Evolutionary conservation across 352 stramenopile genomes (phyloP), one percentile per base, ranked within the genome.

Genomic region (Pythium utonaiense): DNA sequence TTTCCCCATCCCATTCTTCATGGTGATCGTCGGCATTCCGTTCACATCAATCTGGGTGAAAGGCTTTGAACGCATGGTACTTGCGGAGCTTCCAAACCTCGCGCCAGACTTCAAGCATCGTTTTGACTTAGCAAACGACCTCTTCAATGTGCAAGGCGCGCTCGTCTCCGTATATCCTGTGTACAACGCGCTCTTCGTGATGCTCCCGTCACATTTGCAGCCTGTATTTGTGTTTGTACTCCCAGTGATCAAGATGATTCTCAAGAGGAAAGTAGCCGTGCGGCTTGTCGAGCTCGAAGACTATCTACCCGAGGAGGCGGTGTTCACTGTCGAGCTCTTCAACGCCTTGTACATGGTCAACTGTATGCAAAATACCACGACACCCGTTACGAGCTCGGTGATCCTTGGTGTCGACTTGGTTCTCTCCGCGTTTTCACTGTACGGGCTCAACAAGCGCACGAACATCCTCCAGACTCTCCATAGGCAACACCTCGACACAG

Each of bases 111-210:
- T 53, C 27, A 36, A 36, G 24, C 14, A 36, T 14, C 47, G 47
- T 6, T 53, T 40, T 25, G 28, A 53, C 25, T 27, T 8, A 25
- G 47, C 47, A 5, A 53, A 40, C 17, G 47, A 53, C 14, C 25
- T 53, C 25, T 53, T 64, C 19, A 60, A 48, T 33, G 24, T 67
- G 2, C 66, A 80, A 8, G 62, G 38, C 1, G 63, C 62, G 0
- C 45, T 83, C 1, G 24, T 83, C 30, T 30, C 62, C 10, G 54
- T 83, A 40, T 83, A 83, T 38, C 66, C 72, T 17, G 55, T 58
- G 0, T 78, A 77, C 21, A 73, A 76, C 52, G 71, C 64, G 0
- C 2, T 66, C 6, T 83, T 78, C 49, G 63, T 73, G 13, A 44
- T 48, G 12, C 34, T 69, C 12, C 57, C 56, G 10, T 44, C 49